These are phyloP conservation scores for Leptosphaerulina australis DNA, from an alignment of 2,329 filamentous ascomycete species.

Conservation along the genomic window DNA sequence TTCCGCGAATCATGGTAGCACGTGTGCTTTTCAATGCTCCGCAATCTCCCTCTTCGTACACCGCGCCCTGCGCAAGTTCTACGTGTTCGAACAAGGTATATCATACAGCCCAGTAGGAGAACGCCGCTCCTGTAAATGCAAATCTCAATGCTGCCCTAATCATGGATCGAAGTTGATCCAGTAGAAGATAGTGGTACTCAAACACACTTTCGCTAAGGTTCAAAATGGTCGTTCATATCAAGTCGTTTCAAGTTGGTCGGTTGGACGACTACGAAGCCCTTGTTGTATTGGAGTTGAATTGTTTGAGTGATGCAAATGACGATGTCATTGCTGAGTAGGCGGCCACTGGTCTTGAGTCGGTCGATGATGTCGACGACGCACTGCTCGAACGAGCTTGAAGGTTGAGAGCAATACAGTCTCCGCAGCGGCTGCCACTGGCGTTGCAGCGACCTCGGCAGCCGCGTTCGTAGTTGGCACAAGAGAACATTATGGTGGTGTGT, in stretches of 20 bases:
- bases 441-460: slow-evolving; percentile 53
- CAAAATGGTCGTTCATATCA: slow-evolving; percentile 24
- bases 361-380: slow-evolving; percentile 42
- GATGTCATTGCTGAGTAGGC: slow-evolving; percentile 50
- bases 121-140: slow-evolving; percentile 15
- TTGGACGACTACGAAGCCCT: slow-evolving; percentile 30
- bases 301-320: slow-evolving; percentile 50
- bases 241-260: slow-evolving; percentile 5
- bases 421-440: slow-evolving; percentile 44
- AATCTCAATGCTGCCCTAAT: slow-evolving; percentile 10
- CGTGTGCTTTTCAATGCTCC: slow-evolving; percentile 9
- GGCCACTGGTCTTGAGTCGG: slow-evolving; percentile 29
- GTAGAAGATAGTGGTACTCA: slow-evolving; percentile 14
- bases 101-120: slow-evolving; percentile 5
- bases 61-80: slow-evolving; percentile 6
- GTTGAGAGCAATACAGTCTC: slow-evolving; percentile 50
- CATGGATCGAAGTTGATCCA: neutral
- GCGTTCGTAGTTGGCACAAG: slow-evolving; percentile 53
- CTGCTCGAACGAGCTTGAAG: slow-evolving; percentile 43
- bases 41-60: neutral
- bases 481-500: slow-evolving; percentile 48
- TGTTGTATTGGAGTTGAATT: slow-evolving; percentile 29
- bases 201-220: slow-evolving; percentile 30
- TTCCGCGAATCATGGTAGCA: slow-evolving; percentile 9
- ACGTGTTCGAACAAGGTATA: slow-evolving; percentile 13